A percentile compares a stretch with the other conserved stretches of the same genome.
phyloP scores from a whole-genome alignment of 495 filamentous ascomycete genomes.

The Chaetomium fimeti region DNA sequence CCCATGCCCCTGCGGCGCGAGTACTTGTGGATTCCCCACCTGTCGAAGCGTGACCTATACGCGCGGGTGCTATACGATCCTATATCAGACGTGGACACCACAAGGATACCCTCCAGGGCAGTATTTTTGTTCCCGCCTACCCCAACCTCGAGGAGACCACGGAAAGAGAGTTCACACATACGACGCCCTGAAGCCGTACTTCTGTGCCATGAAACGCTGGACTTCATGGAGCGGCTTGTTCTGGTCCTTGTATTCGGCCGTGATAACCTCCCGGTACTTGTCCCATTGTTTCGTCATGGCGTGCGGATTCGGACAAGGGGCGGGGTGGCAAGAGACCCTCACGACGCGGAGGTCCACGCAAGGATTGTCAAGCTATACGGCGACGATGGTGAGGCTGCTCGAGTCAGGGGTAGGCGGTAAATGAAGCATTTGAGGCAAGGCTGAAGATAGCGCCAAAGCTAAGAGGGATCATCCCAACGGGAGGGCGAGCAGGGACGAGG shows the following conservation, averaged over 20 bases:
- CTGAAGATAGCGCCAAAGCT: neutral
- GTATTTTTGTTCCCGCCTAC: too few species aligned
- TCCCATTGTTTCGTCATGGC: conserved; percentile 50
- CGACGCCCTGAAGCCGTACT: conserved; percentile 48
- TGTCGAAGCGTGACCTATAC: conserved; percentile 46
- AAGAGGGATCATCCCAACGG: neutral
- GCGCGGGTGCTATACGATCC: conserved; percentile 36
- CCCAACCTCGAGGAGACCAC: neutral
- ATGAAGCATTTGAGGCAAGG: conserved; percentile 4
- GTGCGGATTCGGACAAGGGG: neutral
- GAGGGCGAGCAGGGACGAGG: conserved; percentile 1
- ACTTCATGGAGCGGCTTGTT: conserved; percentile 45
- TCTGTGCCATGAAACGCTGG: conserved; percentile 42
- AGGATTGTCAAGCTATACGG: neutral
- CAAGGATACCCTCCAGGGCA: neutral
- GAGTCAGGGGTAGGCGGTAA: neutral
- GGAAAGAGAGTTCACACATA: conserved; percentile 30
- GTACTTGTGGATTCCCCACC: conserved; percentile 49
- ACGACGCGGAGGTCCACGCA: neutral
- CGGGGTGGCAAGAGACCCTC: neutral
- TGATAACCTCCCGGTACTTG: conserved; percentile 38
- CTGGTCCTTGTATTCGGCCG: conserved; percentile 42
- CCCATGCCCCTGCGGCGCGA: conserved; percentile 36
- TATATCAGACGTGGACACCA: neutral
- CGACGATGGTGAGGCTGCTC: neutral